phyloP scores from a whole-genome alignment of 805 yeast genomes.

The Candida nemodendra region DNA sequence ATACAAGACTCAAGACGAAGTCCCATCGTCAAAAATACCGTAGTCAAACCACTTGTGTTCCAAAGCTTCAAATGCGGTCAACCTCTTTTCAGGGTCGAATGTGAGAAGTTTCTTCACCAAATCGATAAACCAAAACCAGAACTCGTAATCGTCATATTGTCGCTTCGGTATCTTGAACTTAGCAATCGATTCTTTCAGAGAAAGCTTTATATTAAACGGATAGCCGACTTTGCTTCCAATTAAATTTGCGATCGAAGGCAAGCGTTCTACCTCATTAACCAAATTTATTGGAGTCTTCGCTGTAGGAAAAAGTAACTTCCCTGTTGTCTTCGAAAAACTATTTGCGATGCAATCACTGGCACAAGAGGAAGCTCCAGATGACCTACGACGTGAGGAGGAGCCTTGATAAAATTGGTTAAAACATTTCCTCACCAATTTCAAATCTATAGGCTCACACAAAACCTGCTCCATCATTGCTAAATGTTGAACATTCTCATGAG shows the following conservation, averaged over 20 bases:
- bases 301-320: slow-evolving; percentile 35
- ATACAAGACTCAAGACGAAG: slow-evolving; percentile 14
- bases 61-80: slow-evolving; percentile 54
- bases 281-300: slow-evolving; percentile 35
- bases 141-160: slow-evolving; percentile 65
- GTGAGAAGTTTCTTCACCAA: slow-evolving; percentile 47
- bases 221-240: slow-evolving; percentile 32
- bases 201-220: slow-evolving; percentile 21
- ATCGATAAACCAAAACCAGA: slow-evolving; percentile 77
- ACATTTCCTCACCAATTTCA: slow-evolving; percentile 33
- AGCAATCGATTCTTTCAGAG: slow-evolving; percentile 26
- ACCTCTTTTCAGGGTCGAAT: slow-evolving; percentile 50
- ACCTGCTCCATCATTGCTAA: slow-evolving; percentile 91
- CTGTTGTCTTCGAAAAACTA: slow-evolving; percentile 31
- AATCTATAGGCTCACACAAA: slow-evolving; percentile 52
- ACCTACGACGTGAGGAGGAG: slow-evolving; percentile 17
- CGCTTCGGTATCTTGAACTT: slow-evolving; percentile 27
- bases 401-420: slow-evolving; percentile 23
- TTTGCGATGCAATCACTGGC: slow-evolving; percentile 26
- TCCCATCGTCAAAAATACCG: slow-evolving; percentile 59
- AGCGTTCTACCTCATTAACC: slow-evolving; percentile 36
- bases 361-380: slow-evolving; percentile 6
- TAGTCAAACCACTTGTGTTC: slow-evolving; percentile 73
- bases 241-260: slow-evolving; percentile 27
- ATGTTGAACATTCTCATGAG: slow-evolving; percentile 93